Percentiles rank a stretch among this genome's conserved stretches.
These are phyloP conservation scores for Linnemannia zychae DNA, from an alignment of 192 early-diverging fungal species.

Conservation along the genomic window DNA sequence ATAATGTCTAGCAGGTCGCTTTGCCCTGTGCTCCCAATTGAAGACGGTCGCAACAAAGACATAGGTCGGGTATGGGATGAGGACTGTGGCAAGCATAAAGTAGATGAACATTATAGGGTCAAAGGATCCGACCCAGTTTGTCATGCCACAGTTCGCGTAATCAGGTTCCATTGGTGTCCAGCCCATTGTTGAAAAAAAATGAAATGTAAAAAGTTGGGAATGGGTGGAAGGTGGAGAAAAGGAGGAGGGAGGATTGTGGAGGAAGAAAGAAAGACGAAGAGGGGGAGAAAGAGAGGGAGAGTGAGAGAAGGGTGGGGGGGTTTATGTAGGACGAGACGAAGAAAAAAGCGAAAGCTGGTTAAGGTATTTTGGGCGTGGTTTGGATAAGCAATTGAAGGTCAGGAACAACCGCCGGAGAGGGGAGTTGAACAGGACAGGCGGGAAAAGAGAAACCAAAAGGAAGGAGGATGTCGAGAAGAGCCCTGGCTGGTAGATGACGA, in stretches of 20 bases:
- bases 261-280: not conserved
- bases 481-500: not conserved
- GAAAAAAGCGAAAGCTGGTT: not conserved
- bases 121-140: conserved; percentile 61
- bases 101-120: conserved; percentile 64
- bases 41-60: conserved; percentile 70
- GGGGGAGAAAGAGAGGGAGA: not conserved
- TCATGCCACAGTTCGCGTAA: conserved; percentile 47
- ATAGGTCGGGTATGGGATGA: conserved; percentile 69
- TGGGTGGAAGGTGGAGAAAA: not conserved
- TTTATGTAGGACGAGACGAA: not conserved
- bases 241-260: not conserved
- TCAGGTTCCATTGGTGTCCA: conserved; percentile 55
- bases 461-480: not conserved
- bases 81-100: conserved; percentile 66
- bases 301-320: not conserved
- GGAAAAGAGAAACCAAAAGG: not conserved
- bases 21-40: conserved; percentile 76
- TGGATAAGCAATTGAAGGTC: not conserved
- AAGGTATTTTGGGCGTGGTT: not conserved
- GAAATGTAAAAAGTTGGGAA: not conserved
- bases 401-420: conserved; percentile 15
- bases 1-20: conserved; percentile 74
- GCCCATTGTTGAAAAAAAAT: conserved; percentile 42
- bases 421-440: not conserved